Percentiles rank a stretch among this genome's conserved stretches.
Evolutionary conservation across 768 basidiomycete species (phyloP).

Genomic region (Boletus patriciae): DNA sequence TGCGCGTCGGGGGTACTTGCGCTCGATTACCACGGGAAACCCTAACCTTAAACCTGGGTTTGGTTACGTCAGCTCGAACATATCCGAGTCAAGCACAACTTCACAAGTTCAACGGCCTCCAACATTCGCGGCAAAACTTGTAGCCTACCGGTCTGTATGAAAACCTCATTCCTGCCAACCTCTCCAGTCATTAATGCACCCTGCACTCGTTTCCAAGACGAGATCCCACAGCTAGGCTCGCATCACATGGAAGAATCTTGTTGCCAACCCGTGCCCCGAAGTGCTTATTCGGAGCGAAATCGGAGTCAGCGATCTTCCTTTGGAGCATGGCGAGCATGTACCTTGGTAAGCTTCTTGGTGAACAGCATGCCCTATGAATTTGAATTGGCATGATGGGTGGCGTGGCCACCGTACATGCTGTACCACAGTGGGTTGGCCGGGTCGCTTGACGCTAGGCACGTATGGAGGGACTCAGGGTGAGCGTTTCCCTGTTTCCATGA

Average conservation of each 20-base stretch:
- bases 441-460: background rate
- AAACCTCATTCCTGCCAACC: slow-evolving; percentile 2
- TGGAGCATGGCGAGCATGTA: slow-evolving; percentile 2
- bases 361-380: slow-evolving; percentile 14
- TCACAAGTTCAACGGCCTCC: too few relatives aligned
- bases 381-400: slow-evolving; percentile 15
- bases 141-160: background rate
- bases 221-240: background rate
- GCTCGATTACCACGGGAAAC: background rate
- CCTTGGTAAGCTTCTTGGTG: background rate
- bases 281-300: background rate
- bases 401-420: slow-evolving; percentile 4
- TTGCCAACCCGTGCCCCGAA: background rate
- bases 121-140: too few relatives aligned
- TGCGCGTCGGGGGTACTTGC: slow-evolving; percentile 8
- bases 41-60: slow-evolving; percentile 29
- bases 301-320: background rate
- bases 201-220: background rate
- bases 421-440: background rate
- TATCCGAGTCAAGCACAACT: too few relatives aligned
- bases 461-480: background rate
- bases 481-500: too few relatives aligned
- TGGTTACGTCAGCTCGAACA: slow-evolving; percentile 2
- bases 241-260: background rate
- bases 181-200: background rate